Evolutionary conservation across 495 filamentous ascomycete genomes (phyloP).

Genomic region (Aspergillus diversus): DNA sequence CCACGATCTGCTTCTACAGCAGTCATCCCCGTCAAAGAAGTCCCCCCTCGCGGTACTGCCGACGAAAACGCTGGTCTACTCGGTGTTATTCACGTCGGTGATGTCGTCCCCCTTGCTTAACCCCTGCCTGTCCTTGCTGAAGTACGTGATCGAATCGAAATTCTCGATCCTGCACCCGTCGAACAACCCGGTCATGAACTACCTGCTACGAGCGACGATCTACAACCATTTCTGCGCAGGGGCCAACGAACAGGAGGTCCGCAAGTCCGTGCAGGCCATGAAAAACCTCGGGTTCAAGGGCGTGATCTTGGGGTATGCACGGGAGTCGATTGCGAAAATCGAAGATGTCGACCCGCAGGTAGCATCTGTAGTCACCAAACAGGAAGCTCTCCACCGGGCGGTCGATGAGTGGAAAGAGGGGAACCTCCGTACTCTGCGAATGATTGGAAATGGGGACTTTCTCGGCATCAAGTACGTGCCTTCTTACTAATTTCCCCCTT

Average conservation of each 20-base stretch:
- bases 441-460: constrained; percentile 70
- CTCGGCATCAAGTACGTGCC: constrained; percentile 67
- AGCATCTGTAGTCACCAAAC: constrained; percentile 30
- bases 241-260: constrained; percentile 64
- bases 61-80: constrained; percentile 67
- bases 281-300: constrained; percentile 72
- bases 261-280: constrained; percentile 58
- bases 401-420: constrained; percentile 64
- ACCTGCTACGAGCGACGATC: constrained; percentile 73
- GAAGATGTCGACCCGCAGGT: constrained; percentile 32
- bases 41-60: constrained; percentile 70
- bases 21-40: constrained; percentile 1
- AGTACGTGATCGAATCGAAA: constrained; percentile 64
- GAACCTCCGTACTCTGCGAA: constrained; percentile 67
- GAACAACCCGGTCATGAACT: constrained; percentile 56
- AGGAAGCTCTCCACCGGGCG: constrained; percentile 34
- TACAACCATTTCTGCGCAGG: constrained; percentile 88
- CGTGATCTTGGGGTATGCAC: constrained; percentile 77
- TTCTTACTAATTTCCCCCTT: too few species aligned
- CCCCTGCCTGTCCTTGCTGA: constrained; percentile 64
- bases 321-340: constrained; percentile 69
- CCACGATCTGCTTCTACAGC: constrained; percentile 15
- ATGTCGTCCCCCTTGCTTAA: constrained; percentile 74
- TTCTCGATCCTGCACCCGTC: constrained; percentile 59
- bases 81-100: constrained; percentile 70